Percentiles rank a stretch among this genome's conserved stretches.
Conservation (phyloP, 495 filamentous ascomycete species). For the Talaromyces adpressus region DNA sequence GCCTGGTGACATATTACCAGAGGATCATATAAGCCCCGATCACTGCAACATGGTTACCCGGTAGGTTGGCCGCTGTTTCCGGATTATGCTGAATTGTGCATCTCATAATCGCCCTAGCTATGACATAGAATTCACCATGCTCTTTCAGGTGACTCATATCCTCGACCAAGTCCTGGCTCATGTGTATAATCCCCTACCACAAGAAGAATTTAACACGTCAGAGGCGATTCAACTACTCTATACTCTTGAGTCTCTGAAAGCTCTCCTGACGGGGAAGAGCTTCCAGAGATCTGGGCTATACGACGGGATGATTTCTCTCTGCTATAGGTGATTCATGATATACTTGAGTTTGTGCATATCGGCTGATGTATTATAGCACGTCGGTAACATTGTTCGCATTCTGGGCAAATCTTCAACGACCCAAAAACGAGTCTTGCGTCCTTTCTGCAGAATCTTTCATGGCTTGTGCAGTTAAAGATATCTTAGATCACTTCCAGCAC, state of each 20-base stretch:
- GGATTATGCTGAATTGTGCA: neutral
- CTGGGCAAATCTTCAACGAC: neutral
- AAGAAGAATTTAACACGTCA: neutral
- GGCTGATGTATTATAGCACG: conserved; percentile 1
- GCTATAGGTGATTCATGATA: conserved; percentile 1
- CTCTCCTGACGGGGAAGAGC: neutral
- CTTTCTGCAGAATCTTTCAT: conserved; percentile 1
- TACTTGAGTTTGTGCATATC: neutral
- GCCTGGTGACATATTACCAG: neutral
- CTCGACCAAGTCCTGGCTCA: neutral
- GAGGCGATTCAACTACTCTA: neutral
- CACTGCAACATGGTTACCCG: neutral
- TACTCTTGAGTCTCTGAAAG: neutral
- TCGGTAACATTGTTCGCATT: conserved; percentile 1
- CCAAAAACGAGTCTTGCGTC: neutral
- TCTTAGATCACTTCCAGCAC: neutral
- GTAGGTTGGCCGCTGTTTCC: neutral
- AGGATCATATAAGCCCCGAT: neutral
- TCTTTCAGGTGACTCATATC: neutral
- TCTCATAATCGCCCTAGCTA: neutral
- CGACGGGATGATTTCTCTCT: conserved; percentile 1
- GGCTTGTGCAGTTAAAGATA: conserved; percentile 1
- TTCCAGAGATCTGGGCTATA: conserved; percentile 1
- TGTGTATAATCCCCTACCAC: neutral
- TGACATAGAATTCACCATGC: neutral